phyloP scores from a whole-genome alignment of 2,329 filamentous ascomycete species.

The Helminthosporium solani region DNA sequence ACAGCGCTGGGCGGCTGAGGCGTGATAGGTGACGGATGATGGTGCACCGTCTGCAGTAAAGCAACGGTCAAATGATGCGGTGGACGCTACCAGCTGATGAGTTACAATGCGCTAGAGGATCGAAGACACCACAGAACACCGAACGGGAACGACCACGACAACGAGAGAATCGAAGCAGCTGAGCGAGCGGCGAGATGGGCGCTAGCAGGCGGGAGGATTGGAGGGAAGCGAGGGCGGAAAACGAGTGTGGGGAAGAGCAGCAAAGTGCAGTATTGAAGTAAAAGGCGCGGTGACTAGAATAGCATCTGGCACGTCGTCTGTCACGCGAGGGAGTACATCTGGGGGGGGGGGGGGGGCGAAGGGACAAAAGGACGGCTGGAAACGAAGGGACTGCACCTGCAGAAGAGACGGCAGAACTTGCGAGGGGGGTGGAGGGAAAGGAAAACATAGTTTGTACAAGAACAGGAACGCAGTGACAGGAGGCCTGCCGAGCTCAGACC shows the following conservation, averaged over 20 bases:
- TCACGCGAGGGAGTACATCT: constrained; percentile 16
- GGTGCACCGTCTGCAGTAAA: constrained; percentile 11
- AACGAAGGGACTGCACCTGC: constrained; percentile 2
- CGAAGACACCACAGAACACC: no score
- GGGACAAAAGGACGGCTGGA: constrained; percentile 1
- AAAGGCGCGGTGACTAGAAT: constrained; percentile 9
- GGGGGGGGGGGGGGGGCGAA: constrained; percentile 8
- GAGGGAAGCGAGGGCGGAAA: constrained; percentile 7
- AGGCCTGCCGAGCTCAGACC: not conserved
- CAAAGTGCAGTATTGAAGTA: constrained; percentile 16
- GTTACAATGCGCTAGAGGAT: constrained; percentile 37
- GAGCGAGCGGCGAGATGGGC: constrained; percentile 10
- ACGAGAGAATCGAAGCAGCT: constrained; percentile 11
- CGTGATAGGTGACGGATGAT: constrained; percentile 1
- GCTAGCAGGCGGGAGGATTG: not conserved
- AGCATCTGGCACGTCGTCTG: constrained; percentile 16
- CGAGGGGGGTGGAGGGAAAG: constrained; percentile 17
- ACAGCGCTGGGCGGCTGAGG: constrained; percentile 5
- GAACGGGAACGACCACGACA: no score
- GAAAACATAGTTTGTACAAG: constrained; percentile 25
- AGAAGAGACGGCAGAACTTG: constrained; percentile 7
- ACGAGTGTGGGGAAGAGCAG: constrained; percentile 22
- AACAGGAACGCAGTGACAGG: constrained; percentile 1
- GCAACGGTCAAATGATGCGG: constrained; percentile 29
- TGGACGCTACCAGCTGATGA: constrained; percentile 23